Evolutionary conservation across 441 rosid species (phyloP).

Genomic region (Eruca vesicaria): DNA sequence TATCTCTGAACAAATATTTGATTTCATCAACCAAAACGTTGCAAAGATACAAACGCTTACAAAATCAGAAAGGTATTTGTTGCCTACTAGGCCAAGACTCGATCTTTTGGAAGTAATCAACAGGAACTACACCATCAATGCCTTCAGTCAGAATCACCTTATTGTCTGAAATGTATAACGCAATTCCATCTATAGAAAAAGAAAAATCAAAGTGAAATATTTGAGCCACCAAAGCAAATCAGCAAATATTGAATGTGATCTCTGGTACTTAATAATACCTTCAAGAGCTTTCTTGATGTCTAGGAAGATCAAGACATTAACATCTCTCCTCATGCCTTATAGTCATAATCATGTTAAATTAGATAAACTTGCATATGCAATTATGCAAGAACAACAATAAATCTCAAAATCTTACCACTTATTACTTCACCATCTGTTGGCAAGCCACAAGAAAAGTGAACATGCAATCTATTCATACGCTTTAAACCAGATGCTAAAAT

Average conservation of each 20-base stretch:
- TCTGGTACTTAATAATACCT: slow-evolving; percentile 39
- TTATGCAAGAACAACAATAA: not conserved
- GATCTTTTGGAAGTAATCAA: slow-evolving; percentile 62
- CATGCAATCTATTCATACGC: slow-evolving; percentile 75
- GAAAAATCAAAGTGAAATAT: not conserved
- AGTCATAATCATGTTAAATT: slow-evolving; percentile 36
- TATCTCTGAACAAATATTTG: not conserved
- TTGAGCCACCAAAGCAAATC: not conserved
- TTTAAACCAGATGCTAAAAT: slow-evolving; percentile 75
- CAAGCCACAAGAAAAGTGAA: slow-evolving; percentile 87
- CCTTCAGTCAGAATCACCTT: slow-evolving; percentile 84
- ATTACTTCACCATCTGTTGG: slow-evolving; percentile 84
- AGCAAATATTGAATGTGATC: not conserved
- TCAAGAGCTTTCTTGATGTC: slow-evolving; percentile 73
- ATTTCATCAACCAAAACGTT: not conserved
- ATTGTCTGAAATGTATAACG: slow-evolving; percentile 81
- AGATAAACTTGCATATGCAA: not conserved
- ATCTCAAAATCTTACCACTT: slow-evolving; percentile 53
- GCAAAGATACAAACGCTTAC: not conserved
- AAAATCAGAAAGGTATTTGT: slow-evolving; percentile 40
- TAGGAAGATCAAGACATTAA: slow-evolving; percentile 70
- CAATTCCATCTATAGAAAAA: slow-evolving; percentile 60
- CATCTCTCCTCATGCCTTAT: slow-evolving; percentile 74
- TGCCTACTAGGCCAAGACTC: slow-evolving; percentile 75
- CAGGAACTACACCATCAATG: slow-evolving; percentile 70